Evolutionary conservation across 306 rosid species (phyloP).

Genomic region (Vigna nakashimae): DNA sequence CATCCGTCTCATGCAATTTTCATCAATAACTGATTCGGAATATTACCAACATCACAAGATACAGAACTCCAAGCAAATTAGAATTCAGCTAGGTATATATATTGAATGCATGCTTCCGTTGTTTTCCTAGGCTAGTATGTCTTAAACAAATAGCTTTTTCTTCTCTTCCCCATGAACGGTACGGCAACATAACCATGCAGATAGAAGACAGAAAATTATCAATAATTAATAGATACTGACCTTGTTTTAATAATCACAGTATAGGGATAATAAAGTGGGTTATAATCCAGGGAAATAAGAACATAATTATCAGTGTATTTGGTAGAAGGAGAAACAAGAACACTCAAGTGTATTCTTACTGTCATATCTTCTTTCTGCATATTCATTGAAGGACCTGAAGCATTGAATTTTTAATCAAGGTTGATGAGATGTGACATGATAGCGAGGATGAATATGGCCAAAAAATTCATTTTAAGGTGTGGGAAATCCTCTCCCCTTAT

Average conservation of each 20-base stretch:
- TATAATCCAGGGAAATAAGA: constrained; percentile 24
- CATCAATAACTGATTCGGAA: constrained; percentile 11
- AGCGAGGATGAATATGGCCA: no score
- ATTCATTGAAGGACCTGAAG: no score
- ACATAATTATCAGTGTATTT: constrained; percentile 15
- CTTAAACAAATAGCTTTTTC: constrained; percentile 22
- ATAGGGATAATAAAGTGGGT: constrained; percentile 7
- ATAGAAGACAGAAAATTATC: constrained; percentile 19
- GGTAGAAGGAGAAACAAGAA: neutral
- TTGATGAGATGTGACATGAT: no score
- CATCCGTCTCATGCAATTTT: constrained; percentile 25
- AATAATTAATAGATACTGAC: constrained; percentile 10
- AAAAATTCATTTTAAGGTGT: no score
- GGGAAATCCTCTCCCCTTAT: no score
- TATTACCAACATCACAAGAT: constrained; percentile 5
- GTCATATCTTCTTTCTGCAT: neutral
- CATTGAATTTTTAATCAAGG: no score
- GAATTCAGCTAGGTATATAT: constrained; percentile 9
- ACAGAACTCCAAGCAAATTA: constrained; percentile 13
- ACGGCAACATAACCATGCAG: constrained; percentile 4
- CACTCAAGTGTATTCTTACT: neutral
- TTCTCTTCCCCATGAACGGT: neutral
- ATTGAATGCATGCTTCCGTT: constrained; percentile 4
- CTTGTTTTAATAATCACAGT: constrained; percentile 16
- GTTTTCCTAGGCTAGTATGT: constrained; percentile 16